phyloP scores from a whole-genome alignment of 257 asterid species.

The Coffea canephora region DNA sequence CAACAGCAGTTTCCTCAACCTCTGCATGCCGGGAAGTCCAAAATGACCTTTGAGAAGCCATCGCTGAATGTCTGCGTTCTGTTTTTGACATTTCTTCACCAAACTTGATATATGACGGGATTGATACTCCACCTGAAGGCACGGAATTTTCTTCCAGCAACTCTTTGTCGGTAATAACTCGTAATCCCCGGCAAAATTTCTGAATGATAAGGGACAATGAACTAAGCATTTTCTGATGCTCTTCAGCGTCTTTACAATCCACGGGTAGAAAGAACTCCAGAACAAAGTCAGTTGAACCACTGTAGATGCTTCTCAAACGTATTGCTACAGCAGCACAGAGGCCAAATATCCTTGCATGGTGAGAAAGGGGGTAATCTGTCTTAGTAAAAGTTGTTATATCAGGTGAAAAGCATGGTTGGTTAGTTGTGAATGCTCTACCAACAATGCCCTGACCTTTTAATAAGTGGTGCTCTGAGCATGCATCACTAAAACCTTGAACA shows the following conservation, averaged over 20 bases:
- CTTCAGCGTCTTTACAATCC: conserved; percentile 56
- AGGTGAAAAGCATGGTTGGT: conserved; percentile 74
- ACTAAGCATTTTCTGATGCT: conserved; percentile 61
- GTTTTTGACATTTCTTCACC: conserved; percentile 20
- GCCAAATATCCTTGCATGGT: conserved; percentile 82
- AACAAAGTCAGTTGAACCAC: conserved; percentile 68
- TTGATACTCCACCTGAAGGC: conserved; percentile 16
- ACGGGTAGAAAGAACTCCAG: conserved; percentile 84
- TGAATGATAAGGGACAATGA: conserved; percentile 65
- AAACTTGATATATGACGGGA: conserved; percentile 18
- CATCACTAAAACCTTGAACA: conserved; percentile 74
- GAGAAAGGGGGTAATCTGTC: conserved; percentile 88
- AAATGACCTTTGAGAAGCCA: conserved; percentile 21
- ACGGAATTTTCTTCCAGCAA: conserved; percentile 51
- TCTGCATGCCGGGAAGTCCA: conserved; percentile 20
- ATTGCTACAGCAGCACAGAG: conserved; percentile 83
- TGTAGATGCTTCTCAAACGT: conserved; percentile 63
- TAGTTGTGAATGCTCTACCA: conserved; percentile 71
- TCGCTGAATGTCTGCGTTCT: conserved; percentile 19
- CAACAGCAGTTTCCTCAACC: conserved; percentile 25
- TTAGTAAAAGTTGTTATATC: conserved; percentile 71
- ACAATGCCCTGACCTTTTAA: conserved; percentile 77
- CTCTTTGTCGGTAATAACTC: conserved; percentile 69
- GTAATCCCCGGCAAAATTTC: conserved; percentile 56
- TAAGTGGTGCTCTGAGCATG: conserved; percentile 87